Conservation (phyloP, 2,329 filamentous ascomycete species). For the Colletotrichum camelliae region DNA sequence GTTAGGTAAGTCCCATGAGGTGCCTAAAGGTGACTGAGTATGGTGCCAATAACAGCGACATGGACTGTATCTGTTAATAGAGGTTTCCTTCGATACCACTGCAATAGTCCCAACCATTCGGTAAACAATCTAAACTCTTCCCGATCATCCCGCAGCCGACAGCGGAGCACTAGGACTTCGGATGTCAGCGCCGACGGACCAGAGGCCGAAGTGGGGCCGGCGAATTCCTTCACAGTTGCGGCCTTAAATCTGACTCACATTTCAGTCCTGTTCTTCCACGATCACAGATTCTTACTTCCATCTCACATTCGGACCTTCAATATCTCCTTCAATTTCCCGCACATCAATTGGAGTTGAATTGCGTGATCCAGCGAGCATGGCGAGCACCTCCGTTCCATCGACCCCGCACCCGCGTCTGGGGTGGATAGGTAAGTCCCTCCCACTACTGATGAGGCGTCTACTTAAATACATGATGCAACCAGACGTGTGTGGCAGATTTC, state of each 20-base stretch:
- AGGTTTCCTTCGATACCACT: not conserved
- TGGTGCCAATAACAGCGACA: too few species aligned
- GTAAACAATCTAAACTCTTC: not conserved
- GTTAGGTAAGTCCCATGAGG: too few species aligned
- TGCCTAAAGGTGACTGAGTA: too few species aligned
- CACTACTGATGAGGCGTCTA: not conserved
- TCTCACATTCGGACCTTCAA: rapidly evolving
- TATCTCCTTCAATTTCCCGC: rapidly evolving
- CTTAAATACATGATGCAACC: not conserved
- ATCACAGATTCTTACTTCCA: not conserved
- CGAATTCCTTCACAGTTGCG: too few species aligned
- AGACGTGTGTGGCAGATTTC: not conserved
- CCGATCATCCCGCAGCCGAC: not conserved
- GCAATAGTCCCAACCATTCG: too few species aligned
- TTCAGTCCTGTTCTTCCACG: not conserved
- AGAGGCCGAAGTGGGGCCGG: not conserved
- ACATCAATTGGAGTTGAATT: not conserved
- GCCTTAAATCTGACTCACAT: not conserved
- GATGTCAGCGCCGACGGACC: not conserved
- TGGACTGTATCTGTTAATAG: not conserved
- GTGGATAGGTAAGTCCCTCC: slow-evolving; percentile 5
- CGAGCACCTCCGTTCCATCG: not conserved
- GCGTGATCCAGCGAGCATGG: not conserved
- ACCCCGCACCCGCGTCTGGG: slow-evolving; percentile 6
- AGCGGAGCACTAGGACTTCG: not conserved